phyloP scores from a whole-genome alignment of 306 rosid species.

The Vigna reflexopilosa region DNA sequence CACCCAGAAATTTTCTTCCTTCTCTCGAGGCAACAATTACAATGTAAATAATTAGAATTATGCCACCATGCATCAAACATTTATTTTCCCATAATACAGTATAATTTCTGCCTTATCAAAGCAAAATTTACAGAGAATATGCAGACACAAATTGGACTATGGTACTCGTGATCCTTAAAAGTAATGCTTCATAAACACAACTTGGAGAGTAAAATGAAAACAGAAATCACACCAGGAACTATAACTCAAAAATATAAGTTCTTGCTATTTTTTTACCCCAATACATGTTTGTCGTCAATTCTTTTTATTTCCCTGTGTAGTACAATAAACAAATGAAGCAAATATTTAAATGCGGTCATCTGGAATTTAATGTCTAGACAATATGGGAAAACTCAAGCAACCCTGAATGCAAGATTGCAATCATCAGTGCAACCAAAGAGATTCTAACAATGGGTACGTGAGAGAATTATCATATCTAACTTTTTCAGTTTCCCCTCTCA shows the following conservation, averaged over 20 bases:
- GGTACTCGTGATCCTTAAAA: not conserved
- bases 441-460: no score
- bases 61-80: conserved; percentile 1
- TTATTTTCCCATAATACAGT: not conserved
- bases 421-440: no score
- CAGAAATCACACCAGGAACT: not conserved
- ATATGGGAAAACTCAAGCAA: no score
- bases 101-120: conserved; percentile 5
- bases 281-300: conserved; percentile 16
- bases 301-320: not conserved
- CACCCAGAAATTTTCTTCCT: not conserved
- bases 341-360: no score
- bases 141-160: not conserved
- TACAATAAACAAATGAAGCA: not conserved
- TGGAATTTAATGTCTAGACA: no score
- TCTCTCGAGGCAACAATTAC: not conserved
- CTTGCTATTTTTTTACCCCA: conserved; percentile 1
- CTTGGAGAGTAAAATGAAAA: not conserved
- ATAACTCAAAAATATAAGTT: not conserved
- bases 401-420: no score
- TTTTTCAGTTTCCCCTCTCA: no score
- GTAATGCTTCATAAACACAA: not conserved
- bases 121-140: not conserved
- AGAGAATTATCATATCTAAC: no score
- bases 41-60: not conserved